Percentiles rank a stretch among this genome's conserved stretches.
Conservation (phyloP, 768 basidiomycete species). For the Psilocybe tampanensis region DNA sequence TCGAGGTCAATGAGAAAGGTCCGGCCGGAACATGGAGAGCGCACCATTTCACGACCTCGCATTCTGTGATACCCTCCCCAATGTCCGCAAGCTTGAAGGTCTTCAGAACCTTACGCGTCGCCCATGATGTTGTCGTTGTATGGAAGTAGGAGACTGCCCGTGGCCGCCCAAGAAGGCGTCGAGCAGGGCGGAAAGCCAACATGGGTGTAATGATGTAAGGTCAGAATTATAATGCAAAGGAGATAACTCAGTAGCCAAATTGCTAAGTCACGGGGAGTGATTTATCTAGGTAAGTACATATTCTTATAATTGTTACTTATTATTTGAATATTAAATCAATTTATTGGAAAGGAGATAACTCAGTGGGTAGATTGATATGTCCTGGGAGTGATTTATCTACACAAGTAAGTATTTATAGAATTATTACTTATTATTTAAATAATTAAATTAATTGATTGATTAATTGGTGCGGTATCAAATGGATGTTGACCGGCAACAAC, state of each 20-base stretch:
- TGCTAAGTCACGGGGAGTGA: too few species aligned
- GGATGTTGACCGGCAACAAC: conserved; percentile 1
- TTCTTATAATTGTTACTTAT: too few species aligned
- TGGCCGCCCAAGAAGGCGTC: conserved; percentile 32
- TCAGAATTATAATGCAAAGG: background rate
- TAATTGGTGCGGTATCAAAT: too few species aligned
- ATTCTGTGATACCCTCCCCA: conserved; percentile 91
- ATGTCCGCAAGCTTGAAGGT: conserved; percentile 84
- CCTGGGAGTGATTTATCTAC: too few species aligned
- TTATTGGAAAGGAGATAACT: too few species aligned
- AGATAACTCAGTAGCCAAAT: background rate
- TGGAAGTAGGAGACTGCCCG: conserved; percentile 32
- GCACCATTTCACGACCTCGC: conserved; percentile 79
- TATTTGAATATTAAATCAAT: too few species aligned
- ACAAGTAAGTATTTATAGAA: too few species aligned
- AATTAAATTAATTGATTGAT: too few species aligned
- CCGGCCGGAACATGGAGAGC: conserved; percentile 36
- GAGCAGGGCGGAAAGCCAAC: conserved; percentile 34
- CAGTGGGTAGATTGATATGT: too few species aligned
- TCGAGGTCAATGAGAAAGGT: conserved; percentile 13
- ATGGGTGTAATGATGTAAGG: conserved; percentile 27
- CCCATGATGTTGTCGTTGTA: conserved; percentile 30
- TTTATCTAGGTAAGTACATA: too few species aligned
- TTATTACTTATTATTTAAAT: too few species aligned
- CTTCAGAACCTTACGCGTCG: conserved; percentile 42